These are phyloP conservation scores for Takashimella koratensis DNA, from an alignment of 1,284 basidiomycete species.

Conservation along the genomic window DNA sequence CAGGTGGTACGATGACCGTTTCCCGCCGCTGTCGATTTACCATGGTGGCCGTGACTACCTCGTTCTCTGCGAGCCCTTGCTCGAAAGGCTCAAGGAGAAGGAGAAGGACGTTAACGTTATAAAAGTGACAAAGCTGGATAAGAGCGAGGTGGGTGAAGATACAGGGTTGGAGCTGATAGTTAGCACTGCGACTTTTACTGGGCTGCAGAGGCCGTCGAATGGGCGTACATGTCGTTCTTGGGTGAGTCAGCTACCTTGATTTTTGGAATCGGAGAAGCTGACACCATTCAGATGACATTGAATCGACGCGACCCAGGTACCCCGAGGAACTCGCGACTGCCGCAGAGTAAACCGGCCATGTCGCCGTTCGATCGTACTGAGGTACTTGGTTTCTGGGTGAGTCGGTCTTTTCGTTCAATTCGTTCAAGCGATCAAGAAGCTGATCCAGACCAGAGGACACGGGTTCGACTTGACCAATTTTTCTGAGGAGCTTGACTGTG, in stretches of 20 bases:
- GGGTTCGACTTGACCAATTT: no score
- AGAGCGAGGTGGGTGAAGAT: slow-evolving; percentile 48
- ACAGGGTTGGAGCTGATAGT: slow-evolving; percentile 19
- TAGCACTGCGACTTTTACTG: slow-evolving; percentile 54
- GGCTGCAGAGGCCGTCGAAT: slow-evolving; percentile 61
- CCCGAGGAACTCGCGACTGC: slow-evolving; percentile 28
- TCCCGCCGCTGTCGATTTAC: slow-evolving; percentile 59
- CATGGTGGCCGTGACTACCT: slow-evolving; percentile 55
- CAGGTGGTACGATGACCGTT: slow-evolving; percentile 57
- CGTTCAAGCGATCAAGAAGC: no score
- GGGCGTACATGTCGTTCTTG: slow-evolving; percentile 52
- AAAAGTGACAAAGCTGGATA: slow-evolving; percentile 54
- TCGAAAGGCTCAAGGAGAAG: slow-evolving; percentile 52
- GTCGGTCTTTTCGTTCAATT: no score
- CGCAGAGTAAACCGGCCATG: no score
- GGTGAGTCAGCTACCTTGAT: slow-evolving; percentile 39
- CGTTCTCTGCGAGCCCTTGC: slow-evolving; percentile 53
- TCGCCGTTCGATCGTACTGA: no score
- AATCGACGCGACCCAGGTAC: slow-evolving; percentile 37
- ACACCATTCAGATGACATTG: slow-evolving; percentile 38
- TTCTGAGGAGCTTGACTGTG: no score
- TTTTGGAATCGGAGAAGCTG: no score
- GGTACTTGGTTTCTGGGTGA: no score
- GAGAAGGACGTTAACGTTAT: slow-evolving; percentile 56
- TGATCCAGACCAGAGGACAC: no score